These are phyloP conservation scores for Colletotrichum theobromicola DNA, from an alignment of 2,329 filamentous ascomycete species.

Conservation along the genomic window DNA sequence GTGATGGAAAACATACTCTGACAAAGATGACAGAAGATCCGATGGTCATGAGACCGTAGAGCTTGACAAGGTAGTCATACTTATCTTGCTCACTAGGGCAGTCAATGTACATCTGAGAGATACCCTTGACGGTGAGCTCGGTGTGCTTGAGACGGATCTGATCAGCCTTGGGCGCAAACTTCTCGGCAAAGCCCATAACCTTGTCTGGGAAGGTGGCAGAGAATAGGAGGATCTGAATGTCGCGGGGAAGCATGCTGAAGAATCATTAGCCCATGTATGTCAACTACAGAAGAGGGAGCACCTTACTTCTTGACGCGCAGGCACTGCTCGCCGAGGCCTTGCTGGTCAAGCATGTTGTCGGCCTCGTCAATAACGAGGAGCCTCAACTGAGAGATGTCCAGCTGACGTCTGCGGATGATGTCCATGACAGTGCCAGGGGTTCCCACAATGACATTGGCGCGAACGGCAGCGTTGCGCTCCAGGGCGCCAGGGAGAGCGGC, in stretches of 20 bases:
- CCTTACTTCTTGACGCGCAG: slow-evolving; percentile 82
- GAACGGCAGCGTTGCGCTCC: slow-evolving; percentile 70
- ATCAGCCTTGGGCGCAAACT: slow-evolving; percentile 86
- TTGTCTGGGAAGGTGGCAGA: slow-evolving; percentile 91
- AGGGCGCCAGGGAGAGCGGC: slow-evolving; percentile 84
- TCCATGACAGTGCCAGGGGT: slow-evolving; percentile 95
- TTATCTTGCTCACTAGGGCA: slow-evolving; percentile 83
- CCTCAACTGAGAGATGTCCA: slow-evolving; percentile 75
- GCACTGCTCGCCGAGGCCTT: slow-evolving; percentile 95
- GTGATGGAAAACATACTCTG: slow-evolving; percentile 60
- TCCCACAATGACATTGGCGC: slow-evolving; percentile 84
- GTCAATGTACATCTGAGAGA: slow-evolving; percentile 97
- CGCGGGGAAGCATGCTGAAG: slow-evolving; percentile 71
- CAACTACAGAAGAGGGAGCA: not conserved
- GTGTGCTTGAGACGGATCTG: slow-evolving; percentile 86
- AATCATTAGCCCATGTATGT: slow-evolving; percentile 32
- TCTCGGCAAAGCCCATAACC: slow-evolving; percentile 82
- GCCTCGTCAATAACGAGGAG: slow-evolving; percentile 94
- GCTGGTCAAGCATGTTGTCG: slow-evolving; percentile 98
- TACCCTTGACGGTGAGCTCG: slow-evolving; percentile 94
- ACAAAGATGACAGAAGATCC: slow-evolving; percentile 99
- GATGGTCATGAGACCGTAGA: slow-evolving; percentile 96
- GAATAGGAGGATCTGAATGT: slow-evolving; percentile 90
- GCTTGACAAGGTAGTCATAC: slow-evolving; percentile 86
- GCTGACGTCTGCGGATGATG: slow-evolving; percentile 76